These are phyloP conservation scores for Coemansia javaensis DNA, from an alignment of 192 early-diverging fungal genomes.

Conservation along the genomic window DNA sequence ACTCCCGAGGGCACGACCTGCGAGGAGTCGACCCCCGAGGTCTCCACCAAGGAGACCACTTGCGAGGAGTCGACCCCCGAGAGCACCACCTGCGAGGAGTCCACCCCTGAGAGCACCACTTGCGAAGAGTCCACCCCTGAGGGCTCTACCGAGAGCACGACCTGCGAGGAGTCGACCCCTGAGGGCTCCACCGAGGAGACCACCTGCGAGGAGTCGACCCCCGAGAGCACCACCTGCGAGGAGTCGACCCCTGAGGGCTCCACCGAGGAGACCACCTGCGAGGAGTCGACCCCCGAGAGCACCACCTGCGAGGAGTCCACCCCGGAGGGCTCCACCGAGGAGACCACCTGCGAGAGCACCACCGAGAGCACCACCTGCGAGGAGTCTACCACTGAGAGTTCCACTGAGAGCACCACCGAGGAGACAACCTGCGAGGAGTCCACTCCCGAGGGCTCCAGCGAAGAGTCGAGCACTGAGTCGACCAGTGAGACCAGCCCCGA, in stretches of 20 bases:
- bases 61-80: not conserved
- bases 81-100: not conserved
- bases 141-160: constrained; percentile 4
- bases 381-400: constrained; percentile 4
- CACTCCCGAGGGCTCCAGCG: too few relatives aligned
- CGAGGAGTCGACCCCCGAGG: not conserved
- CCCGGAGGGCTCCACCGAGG: constrained; percentile 10
- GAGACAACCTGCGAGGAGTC: constrained; percentile 8
- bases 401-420: not conserved
- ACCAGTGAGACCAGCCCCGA: too few relatives aligned
- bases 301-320: constrained; percentile 6
- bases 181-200: constrained; percentile 12
- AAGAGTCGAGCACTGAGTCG: too few relatives aligned
- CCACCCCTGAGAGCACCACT: not conserved
- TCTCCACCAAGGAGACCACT: constrained; percentile 1
- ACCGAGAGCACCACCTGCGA: constrained; percentile 1
- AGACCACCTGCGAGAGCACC: constrained; percentile 7
- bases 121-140: not conserved
- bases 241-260: constrained; percentile 8
- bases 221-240: too few relatives aligned
- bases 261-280: constrained; percentile 7
- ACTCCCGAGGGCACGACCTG: constrained; percentile 3
- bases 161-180: constrained; percentile 4
- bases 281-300: constrained; percentile 7
- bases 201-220: constrained; percentile 11